These are phyloP conservation scores for Skeletonema potamos DNA, from an alignment of 108 stramenopile species.

Conservation along the genomic window DNA sequence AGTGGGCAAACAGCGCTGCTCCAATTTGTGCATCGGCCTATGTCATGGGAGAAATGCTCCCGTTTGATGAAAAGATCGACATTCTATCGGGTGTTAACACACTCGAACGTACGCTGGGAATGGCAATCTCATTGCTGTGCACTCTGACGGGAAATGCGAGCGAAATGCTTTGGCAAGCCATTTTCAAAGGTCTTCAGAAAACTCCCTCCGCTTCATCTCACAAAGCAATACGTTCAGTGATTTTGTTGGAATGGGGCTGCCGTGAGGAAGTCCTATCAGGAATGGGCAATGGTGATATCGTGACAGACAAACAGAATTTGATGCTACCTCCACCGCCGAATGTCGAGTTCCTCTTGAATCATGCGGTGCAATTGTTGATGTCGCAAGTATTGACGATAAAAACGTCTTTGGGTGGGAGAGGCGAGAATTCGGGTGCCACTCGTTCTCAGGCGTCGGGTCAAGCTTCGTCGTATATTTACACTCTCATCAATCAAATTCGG, in stretches of 20 bases:
- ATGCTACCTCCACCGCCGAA: slow-evolving; percentile 76
- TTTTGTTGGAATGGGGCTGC: slow-evolving; percentile 78
- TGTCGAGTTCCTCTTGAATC: slow-evolving; percentile 67
- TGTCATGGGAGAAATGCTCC: slow-evolving; percentile 45
- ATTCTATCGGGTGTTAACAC: slow-evolving; percentile 36
- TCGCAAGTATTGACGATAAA: slow-evolving; percentile 50
- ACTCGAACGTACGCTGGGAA: slow-evolving; percentile 31
- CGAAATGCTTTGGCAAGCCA: slow-evolving; percentile 77
- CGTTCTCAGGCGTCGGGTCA: slow-evolving; percentile 41
- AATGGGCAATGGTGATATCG: slow-evolving; percentile 81
- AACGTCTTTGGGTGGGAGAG: slow-evolving; percentile 4
- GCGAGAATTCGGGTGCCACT: slow-evolving; percentile 22
- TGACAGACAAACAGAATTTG: slow-evolving; percentile 51
- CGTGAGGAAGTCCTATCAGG: slow-evolving; percentile 60
- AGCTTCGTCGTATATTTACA: slow-evolving; percentile 41
- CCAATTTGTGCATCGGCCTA: slow-evolving; percentile 49
- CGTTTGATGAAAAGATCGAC: slow-evolving; percentile 52
- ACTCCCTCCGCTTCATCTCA: slow-evolving; percentile 22
- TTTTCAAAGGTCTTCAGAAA: slow-evolving; percentile 66
- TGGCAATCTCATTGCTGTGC: slow-evolving; percentile 29
- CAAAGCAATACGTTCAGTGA: slow-evolving; percentile 45
- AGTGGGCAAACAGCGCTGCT: slow-evolving; percentile 42
- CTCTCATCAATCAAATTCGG: slow-evolving; percentile 47
- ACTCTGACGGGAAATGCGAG: slow-evolving; percentile 37
- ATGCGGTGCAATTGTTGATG: slow-evolving; percentile 62